Evolutionary conservation across 2,329 filamentous ascomycete species (phyloP), one percentile per base, ranked within the genome.

Genomic region (Pseudogymnoascus sp.): DNA sequence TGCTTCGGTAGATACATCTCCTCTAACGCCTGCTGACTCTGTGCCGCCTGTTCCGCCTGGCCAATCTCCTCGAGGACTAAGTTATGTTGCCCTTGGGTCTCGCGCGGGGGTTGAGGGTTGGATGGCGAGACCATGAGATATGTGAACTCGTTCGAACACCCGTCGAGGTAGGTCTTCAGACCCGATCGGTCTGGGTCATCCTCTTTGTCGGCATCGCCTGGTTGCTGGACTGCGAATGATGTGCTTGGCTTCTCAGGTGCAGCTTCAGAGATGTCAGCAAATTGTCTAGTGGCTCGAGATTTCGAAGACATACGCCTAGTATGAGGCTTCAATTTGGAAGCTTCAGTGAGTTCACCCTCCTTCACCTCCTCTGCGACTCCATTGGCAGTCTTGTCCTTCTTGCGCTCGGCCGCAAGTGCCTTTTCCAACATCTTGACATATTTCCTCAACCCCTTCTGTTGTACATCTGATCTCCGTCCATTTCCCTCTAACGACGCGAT

Each of bases 401-500:
- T 87, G 21, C 90, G 83, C 77, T 96, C 91, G 66, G 91, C 89
- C 76, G 89, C 92, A 71, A 97, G 80, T 66, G 93, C 94, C 70
- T 87, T 85, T 77, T 97, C 92, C 66, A 97, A 82, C 77, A 97
- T 91, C 62, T 86, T 82, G 64, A 97, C 89, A 73, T 97, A 95
- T 78, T 92, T 92, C 74, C 91, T 92, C 62, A 97, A 78, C 35
- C 92, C 91, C 76, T 92, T 92, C 71, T 96, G 92, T 64, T 92
- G 85, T 66, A 90, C 89, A 76, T 96, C 94, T 60, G 90, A 88
- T 68, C 93, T 91, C 67, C 92, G 84, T 33, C 88, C 85, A 69
- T 96, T 91, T 62, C 94, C 94, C 77, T 99, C 94, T 67, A 97
- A 84, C 71, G 90, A 89, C 61, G 93, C 93, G 78, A 99, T 97